These are phyloP conservation scores for Alternaria triticina DNA, from an alignment of 2,329 filamentous ascomycete species.

Conservation along the genomic window DNA sequence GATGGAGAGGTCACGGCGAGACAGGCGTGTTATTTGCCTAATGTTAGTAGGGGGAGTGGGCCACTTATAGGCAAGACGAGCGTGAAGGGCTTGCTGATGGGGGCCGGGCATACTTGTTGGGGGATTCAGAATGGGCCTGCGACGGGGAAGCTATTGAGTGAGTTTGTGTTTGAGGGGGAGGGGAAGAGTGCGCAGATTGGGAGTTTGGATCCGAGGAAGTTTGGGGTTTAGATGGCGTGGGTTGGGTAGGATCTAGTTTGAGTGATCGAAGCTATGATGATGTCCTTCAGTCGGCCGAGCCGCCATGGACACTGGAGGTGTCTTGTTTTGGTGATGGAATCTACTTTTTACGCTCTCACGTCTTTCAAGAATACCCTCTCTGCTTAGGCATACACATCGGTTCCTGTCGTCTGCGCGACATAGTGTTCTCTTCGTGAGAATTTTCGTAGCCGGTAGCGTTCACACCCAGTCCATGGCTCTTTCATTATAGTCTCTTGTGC, in stretches of 20 bases:
- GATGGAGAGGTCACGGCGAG: constrained; percentile 67
- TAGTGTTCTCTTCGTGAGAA: background rate
- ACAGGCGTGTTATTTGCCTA: constrained; percentile 94
- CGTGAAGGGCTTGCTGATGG: constrained; percentile 77
- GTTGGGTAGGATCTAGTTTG: background rate
- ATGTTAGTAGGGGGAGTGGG: constrained; percentile 65
- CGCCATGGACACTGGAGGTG: background rate
- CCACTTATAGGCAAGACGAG: constrained; percentile 81
- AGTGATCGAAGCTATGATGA: background rate
- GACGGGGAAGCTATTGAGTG: constrained; percentile 62
- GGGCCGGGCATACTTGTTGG: constrained; percentile 95
- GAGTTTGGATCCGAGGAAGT: constrained; percentile 51
- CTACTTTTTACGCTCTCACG: background rate
- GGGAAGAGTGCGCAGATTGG: constrained; percentile 51
- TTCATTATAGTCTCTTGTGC: background rate
- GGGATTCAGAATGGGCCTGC: constrained; percentile 95
- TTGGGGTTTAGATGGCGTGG: constrained; percentile 12
- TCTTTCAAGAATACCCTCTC: too few relatives aligned
- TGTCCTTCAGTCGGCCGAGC: fast-evolving
- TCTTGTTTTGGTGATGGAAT: background rate
- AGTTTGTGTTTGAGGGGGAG: constrained; percentile 55
- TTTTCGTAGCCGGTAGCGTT: background rate
- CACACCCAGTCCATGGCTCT: background rate
- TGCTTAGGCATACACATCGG: too few relatives aligned
- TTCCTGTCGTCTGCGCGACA: too few relatives aligned